These are phyloP conservation scores for Geranium brycei DNA, from an alignment of 345 rosid genomes.

Conservation along the genomic window DNA sequence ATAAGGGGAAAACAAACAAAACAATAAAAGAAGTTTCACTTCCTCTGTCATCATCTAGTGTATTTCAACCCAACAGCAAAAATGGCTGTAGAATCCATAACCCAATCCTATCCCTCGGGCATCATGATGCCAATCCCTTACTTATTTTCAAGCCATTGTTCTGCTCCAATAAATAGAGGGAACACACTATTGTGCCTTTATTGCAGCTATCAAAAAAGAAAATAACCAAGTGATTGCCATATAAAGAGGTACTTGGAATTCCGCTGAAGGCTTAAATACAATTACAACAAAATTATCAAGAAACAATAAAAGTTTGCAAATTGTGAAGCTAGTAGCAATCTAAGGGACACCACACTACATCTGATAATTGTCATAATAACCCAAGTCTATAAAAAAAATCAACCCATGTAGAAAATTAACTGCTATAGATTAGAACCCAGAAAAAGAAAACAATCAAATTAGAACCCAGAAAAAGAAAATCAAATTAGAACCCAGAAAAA, in stretches of 20 bases:
- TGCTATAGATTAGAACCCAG: not conserved
- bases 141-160: too few species aligned
- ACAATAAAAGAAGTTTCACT: conserved; percentile 6
- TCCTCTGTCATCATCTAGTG: conserved; percentile 9
- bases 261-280: too few species aligned
- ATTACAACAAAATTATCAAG: too few species aligned
- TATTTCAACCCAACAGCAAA: not conserved
- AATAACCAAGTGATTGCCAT: too few species aligned
- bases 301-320: too few species aligned
- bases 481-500: not conserved
- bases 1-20: conserved; percentile 9
- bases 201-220: not conserved
- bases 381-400: too few species aligned
- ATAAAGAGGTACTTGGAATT: too few species aligned
- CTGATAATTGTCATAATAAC: too few species aligned
- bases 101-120: not conserved
- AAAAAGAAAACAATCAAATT: not conserved
- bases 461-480: not conserved
- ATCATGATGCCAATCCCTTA: too few species aligned
- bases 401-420: too few species aligned
- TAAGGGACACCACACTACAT: too few species aligned
- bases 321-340: too few species aligned
- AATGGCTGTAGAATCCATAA: not conserved
- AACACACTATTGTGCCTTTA: not conserved
- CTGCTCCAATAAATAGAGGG: not conserved